Conservation (phyloP, 176 grass and related monocot genomes). For the Hyparrhenia diplandra region DNA sequence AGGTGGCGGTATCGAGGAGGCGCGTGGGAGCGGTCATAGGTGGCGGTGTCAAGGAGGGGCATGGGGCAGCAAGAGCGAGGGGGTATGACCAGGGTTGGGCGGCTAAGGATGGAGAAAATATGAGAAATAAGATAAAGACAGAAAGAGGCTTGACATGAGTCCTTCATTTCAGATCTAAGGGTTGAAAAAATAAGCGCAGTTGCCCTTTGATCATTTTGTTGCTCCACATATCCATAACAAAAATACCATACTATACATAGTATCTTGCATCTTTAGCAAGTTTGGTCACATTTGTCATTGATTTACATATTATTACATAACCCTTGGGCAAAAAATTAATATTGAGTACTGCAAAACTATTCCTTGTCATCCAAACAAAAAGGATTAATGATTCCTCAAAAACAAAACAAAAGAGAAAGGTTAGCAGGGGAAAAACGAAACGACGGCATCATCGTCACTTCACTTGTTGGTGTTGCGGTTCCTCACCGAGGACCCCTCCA, state of each 20-base stretch:
- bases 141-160: too few relatives aligned
- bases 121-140: too few relatives aligned
- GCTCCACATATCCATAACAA: not conserved
- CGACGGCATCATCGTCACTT: not conserved
- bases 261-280: not conserved
- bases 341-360: not conserved
- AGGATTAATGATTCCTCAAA: not conserved
- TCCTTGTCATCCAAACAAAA: not conserved
- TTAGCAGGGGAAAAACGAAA: not conserved
- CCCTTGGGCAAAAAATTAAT: not conserved
- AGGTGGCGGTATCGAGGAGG: too few relatives aligned
- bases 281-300: not conserved
- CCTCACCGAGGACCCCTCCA: not conserved
- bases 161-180: too few relatives aligned
- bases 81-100: too few relatives aligned
- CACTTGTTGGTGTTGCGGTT: slow-evolving; percentile 34
- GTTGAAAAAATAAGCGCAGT: too few relatives aligned
- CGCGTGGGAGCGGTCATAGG: too few relatives aligned
- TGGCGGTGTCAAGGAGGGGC: too few relatives aligned
- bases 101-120: too few relatives aligned
- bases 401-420: too few relatives aligned
- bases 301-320: slow-evolving; percentile 8
- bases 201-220: too few relatives aligned
- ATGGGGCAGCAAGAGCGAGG: too few relatives aligned
- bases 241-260: not conserved